Conservation (phyloP, 805 yeast genomes). For the Tetrapisispora arboricola region DNA sequence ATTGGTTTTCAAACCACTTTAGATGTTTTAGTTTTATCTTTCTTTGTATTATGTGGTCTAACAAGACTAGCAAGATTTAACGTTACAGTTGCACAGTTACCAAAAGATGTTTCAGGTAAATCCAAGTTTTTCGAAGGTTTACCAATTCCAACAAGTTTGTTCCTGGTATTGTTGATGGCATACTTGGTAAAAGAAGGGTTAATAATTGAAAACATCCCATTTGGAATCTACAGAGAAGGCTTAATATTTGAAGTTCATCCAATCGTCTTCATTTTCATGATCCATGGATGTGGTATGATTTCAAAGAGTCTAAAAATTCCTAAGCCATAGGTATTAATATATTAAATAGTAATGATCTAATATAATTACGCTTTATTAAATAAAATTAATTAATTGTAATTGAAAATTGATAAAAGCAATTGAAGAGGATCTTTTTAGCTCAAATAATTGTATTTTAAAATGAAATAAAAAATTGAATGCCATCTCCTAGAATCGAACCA, state of each 20-base stretch:
- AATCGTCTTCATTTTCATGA: slow-evolving; percentile 46
- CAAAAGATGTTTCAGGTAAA: slow-evolving; percentile 82
- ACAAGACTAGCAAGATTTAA: slow-evolving; percentile 92
- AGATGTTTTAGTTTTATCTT: slow-evolving; percentile 66
- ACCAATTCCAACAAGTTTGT: slow-evolving; percentile 84
- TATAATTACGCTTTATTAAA: background rate
- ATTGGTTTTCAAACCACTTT: slow-evolving; percentile 79
- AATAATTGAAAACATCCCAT: slow-evolving; percentile 50
- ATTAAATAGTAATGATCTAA: background rate
- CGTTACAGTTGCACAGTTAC: slow-evolving; percentile 85
- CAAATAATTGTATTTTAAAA: no score
- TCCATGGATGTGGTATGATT: slow-evolving; percentile 86
- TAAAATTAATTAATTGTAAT: background rate
- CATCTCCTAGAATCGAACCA: slow-evolving; percentile 4
- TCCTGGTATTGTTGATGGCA: slow-evolving; percentile 66
- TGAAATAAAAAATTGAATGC: background rate
- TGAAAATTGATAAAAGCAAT: no score
- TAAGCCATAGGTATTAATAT: slow-evolving; percentile 40
- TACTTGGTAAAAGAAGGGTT: slow-evolving; percentile 43
- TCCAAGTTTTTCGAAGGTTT: slow-evolving; percentile 90
- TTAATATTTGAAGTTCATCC: slow-evolving; percentile 68
- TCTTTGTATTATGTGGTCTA: slow-evolving; percentile 87
- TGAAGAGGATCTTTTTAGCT: no score
- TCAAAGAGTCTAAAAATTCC: slow-evolving; percentile 87
- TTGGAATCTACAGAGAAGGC: slow-evolving; percentile 49